Conservation (phyloP, 2,329 filamentous ascomycete species). For the Cytospora chrysosperma region DNA sequence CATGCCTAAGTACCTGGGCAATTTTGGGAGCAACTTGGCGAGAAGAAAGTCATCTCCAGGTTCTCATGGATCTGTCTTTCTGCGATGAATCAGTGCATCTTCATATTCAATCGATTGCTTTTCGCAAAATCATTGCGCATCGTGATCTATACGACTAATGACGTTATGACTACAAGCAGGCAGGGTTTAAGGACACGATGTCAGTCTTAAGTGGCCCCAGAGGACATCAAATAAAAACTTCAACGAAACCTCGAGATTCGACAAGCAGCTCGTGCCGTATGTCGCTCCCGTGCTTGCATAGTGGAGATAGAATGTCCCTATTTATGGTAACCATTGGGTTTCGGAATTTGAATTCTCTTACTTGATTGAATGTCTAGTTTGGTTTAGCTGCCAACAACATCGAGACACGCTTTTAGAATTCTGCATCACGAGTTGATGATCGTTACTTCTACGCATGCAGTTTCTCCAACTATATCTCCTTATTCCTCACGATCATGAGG, state of each 20-base stretch:
- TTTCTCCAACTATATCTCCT: background rate
- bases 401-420: background rate
- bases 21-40: background rate
- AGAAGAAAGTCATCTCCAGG: background rate
- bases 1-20: background rate
- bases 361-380: background rate
- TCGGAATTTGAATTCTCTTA: background rate
- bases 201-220: background rate
- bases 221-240: background rate
- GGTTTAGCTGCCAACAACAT: background rate
- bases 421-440: background rate
- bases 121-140: background rate
- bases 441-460: background rate
- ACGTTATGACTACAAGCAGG: background rate
- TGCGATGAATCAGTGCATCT: background rate
- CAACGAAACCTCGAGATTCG: background rate
- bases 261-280: background rate
- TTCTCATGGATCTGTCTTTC: background rate
- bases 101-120: background rate
- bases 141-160: background rate
- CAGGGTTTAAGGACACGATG: background rate
- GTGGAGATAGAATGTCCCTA: background rate
- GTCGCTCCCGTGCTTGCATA: background rate
- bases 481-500: background rate
- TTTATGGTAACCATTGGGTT: background rate